Percentiles rank a stretch among this genome's conserved stretches.
These are phyloP conservation scores for Globisporangium parvum DNA, from an alignment of 352 stramenopile genomes.

Conservation along the genomic window DNA sequence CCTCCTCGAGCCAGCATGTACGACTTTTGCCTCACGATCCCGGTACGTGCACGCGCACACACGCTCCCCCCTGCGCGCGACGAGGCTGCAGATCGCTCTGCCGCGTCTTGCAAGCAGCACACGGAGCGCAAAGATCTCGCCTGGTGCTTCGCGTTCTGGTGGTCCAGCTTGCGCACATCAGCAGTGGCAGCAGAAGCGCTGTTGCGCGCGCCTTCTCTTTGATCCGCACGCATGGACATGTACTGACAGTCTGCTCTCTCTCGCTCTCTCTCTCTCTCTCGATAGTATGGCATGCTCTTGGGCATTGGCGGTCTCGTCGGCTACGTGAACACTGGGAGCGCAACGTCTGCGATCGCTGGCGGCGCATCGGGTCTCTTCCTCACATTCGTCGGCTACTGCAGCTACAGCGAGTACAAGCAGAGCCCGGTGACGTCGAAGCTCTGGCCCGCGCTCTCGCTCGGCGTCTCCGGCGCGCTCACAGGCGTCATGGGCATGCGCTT, in stretches of 20 bases:
- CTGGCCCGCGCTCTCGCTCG: constrained; percentile 60
- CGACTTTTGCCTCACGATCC: constrained; percentile 85
- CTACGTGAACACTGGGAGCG: constrained; percentile 72
- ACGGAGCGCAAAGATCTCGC: background rate
- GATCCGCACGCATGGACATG: background rate
- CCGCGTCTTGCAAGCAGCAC: no score
- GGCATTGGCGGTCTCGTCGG: constrained; percentile 63
- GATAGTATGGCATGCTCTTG: constrained; percentile 69
- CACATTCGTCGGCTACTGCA: constrained; percentile 77
- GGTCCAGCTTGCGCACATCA: background rate
- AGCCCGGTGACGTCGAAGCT: constrained; percentile 74
- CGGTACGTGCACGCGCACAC: constrained; percentile 34
- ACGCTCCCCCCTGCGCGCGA: background rate
- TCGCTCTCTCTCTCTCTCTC: background rate
- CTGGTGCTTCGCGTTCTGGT: background rate
- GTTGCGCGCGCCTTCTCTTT: background rate
- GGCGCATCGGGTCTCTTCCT: constrained; percentile 63
- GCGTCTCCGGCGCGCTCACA: constrained; percentile 60
- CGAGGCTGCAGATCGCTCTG: no score
- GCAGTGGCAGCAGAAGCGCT: background rate
- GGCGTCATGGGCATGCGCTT: constrained; percentile 73
- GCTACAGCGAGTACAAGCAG: constrained; percentile 82
- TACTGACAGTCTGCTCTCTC: background rate
- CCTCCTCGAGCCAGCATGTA: constrained; percentile 39
- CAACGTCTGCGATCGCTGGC: constrained; percentile 55